These are phyloP conservation scores for Podila epigama DNA, from an alignment of 192 early-diverging fungal genomes.

Conservation along the genomic window DNA sequence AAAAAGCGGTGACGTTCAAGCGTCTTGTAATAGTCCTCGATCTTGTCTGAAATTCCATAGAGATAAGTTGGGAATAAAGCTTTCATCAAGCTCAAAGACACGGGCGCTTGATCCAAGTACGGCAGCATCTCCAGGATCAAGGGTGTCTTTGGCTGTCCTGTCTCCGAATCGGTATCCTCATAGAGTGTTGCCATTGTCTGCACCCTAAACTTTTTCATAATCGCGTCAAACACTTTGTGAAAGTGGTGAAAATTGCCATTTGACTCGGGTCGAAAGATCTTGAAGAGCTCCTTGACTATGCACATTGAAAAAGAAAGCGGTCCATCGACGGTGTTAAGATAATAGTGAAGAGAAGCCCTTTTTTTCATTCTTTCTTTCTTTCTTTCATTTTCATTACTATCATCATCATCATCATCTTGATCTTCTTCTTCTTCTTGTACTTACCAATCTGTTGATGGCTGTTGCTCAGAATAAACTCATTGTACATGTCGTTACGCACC, in stretches of 20 bases:
- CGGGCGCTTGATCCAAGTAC: slow-evolving; percentile 34
- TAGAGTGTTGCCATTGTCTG: slow-evolving; percentile 45
- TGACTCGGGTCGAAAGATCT: slow-evolving; percentile 44
- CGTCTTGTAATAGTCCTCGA: slow-evolving; percentile 25
- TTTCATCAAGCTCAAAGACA: slow-evolving; percentile 22
- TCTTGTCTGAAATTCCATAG: slow-evolving; percentile 34
- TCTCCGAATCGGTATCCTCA: slow-evolving; percentile 26
- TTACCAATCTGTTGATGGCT: slow-evolving; percentile 39
- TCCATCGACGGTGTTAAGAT: too few relatives aligned
- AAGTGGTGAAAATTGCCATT: slow-evolving; percentile 50
- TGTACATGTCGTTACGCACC: slow-evolving; percentile 36
- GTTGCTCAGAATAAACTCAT: slow-evolving; percentile 45
- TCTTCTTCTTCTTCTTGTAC: too few relatives aligned
- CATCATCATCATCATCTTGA: too few relatives aligned
- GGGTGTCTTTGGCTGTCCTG: slow-evolving; percentile 14
- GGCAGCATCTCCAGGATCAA: slow-evolving; percentile 44
- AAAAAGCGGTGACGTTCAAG: slow-evolving; percentile 25
- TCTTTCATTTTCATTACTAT: too few relatives aligned
- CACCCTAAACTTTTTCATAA: slow-evolving; percentile 34
- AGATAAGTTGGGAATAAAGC: slow-evolving; percentile 34
- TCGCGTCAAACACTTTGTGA: slow-evolving; percentile 44
- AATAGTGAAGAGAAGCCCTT: too few relatives aligned
- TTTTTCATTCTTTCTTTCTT: too few relatives aligned
- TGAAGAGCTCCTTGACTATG: slow-evolving; percentile 40
- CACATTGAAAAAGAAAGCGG: not conserved